Base-by-base conservation (phyloP, 2,329 filamentous ascomycete species). In the Byssochlamys sp. region DNA sequence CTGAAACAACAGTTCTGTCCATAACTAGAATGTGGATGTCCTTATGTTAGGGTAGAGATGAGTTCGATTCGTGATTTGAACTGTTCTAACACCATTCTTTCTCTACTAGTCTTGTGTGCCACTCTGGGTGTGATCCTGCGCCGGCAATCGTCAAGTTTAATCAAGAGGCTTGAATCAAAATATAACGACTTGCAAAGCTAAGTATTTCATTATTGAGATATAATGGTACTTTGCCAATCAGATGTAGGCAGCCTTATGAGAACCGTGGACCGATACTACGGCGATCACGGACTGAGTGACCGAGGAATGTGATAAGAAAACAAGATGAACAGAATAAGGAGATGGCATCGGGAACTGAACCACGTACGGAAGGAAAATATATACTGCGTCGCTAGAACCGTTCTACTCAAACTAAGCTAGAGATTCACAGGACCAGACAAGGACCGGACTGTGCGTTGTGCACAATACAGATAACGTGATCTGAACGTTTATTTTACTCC, bases 401-500 rank as follows among this genome's bases (percentile, higher is more conserved):
- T 45, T 45, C 14, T 19, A 19, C 39, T 31, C 7, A 31, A 29
- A 39, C 14, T 39, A 5, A 45, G 39, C 19, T 19, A 45, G 39
- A 19, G n/a, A 45, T 45, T 19, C 7, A 45, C 39, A 45, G n/a
- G n/a, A n/a, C 19, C 5, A 19, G n/a, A n/a, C n/a, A 24, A 24
- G 12, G 2, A 45, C n/a, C 5, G 19, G 7, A 14, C n/a, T 3
- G 9, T 52, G 10, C 26, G 4, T 14, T 52, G 25, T 14, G 14
- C 12, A 52, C 50, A 7, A 26, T 14, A 19, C 5, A 27, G 7
- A 25, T 27, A 12, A 52, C 24, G 24, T 14, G 19, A 45, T 52
- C 7, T 39, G 50, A 45, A 19, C 27, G n/a, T 5, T 52, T 29
- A n/a, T 28, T 56, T 66, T 70, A 77, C 10, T 92, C 88, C 69